phyloP scores from a whole-genome alignment of 2,329 filamentous ascomycete genomes.

The Hymenoscyphus salicellus region DNA sequence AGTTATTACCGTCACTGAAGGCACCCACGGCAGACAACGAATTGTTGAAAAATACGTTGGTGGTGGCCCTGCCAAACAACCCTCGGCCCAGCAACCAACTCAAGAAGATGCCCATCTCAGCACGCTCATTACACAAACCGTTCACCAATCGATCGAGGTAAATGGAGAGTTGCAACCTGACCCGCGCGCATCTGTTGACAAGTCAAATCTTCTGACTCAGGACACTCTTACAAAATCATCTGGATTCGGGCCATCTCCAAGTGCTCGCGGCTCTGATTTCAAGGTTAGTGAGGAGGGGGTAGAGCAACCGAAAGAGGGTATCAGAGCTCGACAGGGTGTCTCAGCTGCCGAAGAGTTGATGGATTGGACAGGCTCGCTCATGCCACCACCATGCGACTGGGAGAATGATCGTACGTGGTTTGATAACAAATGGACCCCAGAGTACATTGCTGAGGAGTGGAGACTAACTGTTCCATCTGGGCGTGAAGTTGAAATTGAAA shows the following conservation, averaged over 20 bases:
- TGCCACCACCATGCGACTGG: slow-evolving; percentile 27
- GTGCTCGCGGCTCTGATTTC: neutral
- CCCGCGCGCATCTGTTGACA: neutral
- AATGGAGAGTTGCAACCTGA: neutral
- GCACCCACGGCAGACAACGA: neutral
- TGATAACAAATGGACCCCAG: slow-evolving; percentile 24
- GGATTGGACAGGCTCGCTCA: slow-evolving; percentile 29
- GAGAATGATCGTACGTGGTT: slow-evolving; percentile 27
- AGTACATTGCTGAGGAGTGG: slow-evolving; percentile 33
- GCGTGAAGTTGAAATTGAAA: neutral
- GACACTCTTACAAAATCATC: slow-evolving; percentile 2
- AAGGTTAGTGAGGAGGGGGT: neutral
- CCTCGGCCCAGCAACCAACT: neutral
- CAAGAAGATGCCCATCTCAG: neutral
- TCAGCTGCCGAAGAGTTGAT: slow-evolving; percentile 19
- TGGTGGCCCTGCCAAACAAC: neutral
- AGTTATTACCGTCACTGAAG: neutral
- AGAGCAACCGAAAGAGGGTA: slow-evolving; percentile 15
- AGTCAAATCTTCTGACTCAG: neutral
- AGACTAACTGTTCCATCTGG: slow-evolving; percentile 11
- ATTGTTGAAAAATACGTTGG: neutral
- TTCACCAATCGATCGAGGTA: neutral
- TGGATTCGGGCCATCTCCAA: slow-evolving; percentile 13
- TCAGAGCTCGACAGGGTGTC: slow-evolving; percentile 26
- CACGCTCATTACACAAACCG: neutral